These are phyloP conservation scores for Gymnopilus dilepis DNA, from an alignment of 768 basidiomycete species.

Conservation along the genomic window DNA sequence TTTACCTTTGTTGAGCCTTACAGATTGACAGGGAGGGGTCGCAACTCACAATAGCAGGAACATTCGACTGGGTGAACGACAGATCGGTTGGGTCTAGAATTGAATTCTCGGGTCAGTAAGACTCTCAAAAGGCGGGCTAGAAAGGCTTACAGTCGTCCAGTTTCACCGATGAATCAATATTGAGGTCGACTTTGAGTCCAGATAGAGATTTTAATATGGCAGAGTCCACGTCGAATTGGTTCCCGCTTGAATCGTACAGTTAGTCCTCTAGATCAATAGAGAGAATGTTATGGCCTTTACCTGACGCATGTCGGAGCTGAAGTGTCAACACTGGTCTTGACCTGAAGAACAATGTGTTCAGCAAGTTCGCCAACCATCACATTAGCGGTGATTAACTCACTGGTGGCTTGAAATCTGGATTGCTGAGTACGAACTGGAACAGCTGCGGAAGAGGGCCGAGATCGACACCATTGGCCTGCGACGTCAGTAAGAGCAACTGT, in stretches of 20 bases:
- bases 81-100: slow-evolving; percentile 58
- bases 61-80: slow-evolving; percentile 59
- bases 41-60: slow-evolving; percentile 55
- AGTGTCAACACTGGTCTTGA: slow-evolving; percentile 59
- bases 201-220: slow-evolving; percentile 70
- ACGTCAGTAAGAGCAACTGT: slow-evolving; percentile 52
- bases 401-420: slow-evolving; percentile 56
- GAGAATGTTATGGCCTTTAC: slow-evolving; percentile 31
- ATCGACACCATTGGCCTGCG: slow-evolving; percentile 58
- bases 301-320: slow-evolving; percentile 62
- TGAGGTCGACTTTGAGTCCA: slow-evolving; percentile 62
- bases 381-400: slow-evolving; percentile 44
- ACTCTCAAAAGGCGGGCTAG: neutral
- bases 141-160: slow-evolving; percentile 66
- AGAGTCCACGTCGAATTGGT: slow-evolving; percentile 63
- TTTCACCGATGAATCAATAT: slow-evolving; percentile 55
- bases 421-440: slow-evolving; percentile 57
- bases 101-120: slow-evolving; percentile 4
- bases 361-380: neutral
- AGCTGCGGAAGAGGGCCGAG: slow-evolving; percentile 63
- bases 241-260: slow-evolving; percentile 47
- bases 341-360: slow-evolving; percentile 29
- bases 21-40: neutral
- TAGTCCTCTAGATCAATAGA: neutral
- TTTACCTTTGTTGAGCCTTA: neutral